These are phyloP conservation scores for Pythium phragmiticola DNA, from an alignment of 352 stramenopile species.

Conservation along the genomic window DNA sequence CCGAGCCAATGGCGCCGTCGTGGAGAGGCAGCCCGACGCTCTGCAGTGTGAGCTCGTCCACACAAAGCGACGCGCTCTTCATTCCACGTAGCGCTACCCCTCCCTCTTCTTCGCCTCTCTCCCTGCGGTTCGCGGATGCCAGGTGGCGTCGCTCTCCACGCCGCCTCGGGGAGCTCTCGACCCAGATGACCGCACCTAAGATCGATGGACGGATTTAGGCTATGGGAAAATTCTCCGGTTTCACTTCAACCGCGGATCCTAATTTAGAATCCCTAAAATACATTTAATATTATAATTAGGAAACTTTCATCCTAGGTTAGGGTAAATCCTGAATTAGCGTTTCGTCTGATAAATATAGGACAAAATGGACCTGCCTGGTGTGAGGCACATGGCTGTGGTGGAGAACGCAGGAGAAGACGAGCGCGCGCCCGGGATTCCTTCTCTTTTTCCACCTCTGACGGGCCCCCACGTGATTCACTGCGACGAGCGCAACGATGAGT, in stretches of 20 bases:
- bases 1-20: not conserved
- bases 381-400: not conserved
- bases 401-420: not conserved
- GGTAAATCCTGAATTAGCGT: not conserved
- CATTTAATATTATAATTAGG: not conserved
- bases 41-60: constrained; percentile 23
- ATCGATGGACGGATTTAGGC: not conserved
- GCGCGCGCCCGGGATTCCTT: not conserved
- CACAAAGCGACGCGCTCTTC: constrained; percentile 21
- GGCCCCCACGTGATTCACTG: too few relatives aligned
- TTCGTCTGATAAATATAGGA: not conserved
- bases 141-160: not conserved
- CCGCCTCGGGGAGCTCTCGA: not conserved
- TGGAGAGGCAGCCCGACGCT: constrained; percentile 14
- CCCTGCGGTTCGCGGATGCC: not conserved
- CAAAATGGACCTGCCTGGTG: not conserved
- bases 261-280: constrained; percentile 2
- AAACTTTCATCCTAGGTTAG: not conserved
- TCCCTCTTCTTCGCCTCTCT: constrained; percentile 6
- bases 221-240: constrained; percentile 5
- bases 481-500: constrained; percentile 9
- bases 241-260: not conserved
- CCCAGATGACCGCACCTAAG: constrained; percentile 13
- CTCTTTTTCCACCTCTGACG: not conserved
- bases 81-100: not conserved